These are phyloP conservation scores for Naganishia randhawae DNA, from an alignment of 768 basidiomycete species.

Conservation along the genomic window DNA sequence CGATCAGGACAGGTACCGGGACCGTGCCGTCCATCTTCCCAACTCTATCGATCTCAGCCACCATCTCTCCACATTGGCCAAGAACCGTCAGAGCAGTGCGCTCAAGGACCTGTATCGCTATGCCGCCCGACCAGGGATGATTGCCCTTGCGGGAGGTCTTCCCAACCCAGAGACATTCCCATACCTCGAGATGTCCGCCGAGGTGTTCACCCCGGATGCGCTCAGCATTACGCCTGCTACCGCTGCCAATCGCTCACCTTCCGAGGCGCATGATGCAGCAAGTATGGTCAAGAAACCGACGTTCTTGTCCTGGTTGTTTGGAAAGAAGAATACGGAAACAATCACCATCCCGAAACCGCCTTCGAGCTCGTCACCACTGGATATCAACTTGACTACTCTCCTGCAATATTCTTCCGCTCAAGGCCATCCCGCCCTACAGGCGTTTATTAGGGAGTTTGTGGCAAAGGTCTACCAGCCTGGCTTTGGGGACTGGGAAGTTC, in stretches of 20 bases:
- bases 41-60: constrained; percentile 64
- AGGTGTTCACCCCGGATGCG: constrained; percentile 57
- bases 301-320: constrained; percentile 46
- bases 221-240: constrained; percentile 54
- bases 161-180: constrained; percentile 64
- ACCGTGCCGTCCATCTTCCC: constrained; percentile 31
- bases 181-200: constrained; percentile 61
- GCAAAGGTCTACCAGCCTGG: constrained; percentile 55
- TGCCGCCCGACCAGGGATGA: constrained; percentile 56
- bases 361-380: constrained; percentile 52
- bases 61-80: constrained; percentile 63
- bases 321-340: constrained; percentile 54
- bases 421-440: constrained; percentile 61
- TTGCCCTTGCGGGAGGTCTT: constrained; percentile 68
- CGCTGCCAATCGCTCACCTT: constrained; percentile 21
- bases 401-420: constrained; percentile 67
- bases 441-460: constrained; percentile 61
- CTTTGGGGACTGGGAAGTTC: constrained; percentile 60
- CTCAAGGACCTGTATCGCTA: constrained; percentile 68
- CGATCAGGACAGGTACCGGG: constrained; percentile 18
- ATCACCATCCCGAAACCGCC: constrained; percentile 62
- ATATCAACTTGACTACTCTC: constrained; percentile 58
- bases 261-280: constrained; percentile 4
- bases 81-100: constrained; percentile 57
- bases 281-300: constrained; percentile 31